phyloP scores from a whole-genome alignment of 768 basidiomycete genomes.

The Nidularia pulvinata region DNA sequence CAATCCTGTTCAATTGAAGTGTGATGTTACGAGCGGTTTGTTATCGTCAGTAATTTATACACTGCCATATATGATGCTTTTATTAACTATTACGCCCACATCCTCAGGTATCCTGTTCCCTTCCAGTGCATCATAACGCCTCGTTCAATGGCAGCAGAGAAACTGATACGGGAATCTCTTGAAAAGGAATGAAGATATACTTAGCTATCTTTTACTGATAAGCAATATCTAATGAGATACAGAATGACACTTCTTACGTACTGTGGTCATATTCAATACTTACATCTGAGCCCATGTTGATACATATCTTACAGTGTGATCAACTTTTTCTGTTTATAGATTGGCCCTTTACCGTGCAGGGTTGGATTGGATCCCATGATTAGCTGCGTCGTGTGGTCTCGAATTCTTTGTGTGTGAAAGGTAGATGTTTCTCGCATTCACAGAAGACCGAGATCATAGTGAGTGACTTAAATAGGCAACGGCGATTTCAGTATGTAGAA shows the following conservation, averaged over 20 bases:
- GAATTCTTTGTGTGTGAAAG: no score
- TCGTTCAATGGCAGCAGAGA: background rate
- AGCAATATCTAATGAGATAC: background rate
- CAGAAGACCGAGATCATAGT: no score
- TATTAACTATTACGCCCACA: background rate
- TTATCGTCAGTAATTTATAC: slow-evolving; percentile 13
- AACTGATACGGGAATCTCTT: background rate
- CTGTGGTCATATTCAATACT: background rate
- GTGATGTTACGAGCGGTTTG: slow-evolving; percentile 14
- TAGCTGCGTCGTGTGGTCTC: no score
- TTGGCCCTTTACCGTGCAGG: no score
- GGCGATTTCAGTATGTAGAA: no score
- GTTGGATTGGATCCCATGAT: no score
- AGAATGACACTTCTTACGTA: background rate
- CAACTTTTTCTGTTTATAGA: background rate
- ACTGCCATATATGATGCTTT: background rate
- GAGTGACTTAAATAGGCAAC: no score
- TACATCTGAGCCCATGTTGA: background rate
- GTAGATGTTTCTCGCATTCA: no score
- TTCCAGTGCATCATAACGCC: background rate
- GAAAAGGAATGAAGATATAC: background rate
- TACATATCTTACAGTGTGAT: background rate
- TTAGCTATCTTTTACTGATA: background rate
- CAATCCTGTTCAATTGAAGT: slow-evolving; percentile 10
- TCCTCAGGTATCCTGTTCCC: background rate